Percentiles rank a stretch among this genome's conserved stretches.
phyloP scores from a whole-genome alignment of 1,284 basidiomycete genomes.

The Thecaphora frezii region DNA sequence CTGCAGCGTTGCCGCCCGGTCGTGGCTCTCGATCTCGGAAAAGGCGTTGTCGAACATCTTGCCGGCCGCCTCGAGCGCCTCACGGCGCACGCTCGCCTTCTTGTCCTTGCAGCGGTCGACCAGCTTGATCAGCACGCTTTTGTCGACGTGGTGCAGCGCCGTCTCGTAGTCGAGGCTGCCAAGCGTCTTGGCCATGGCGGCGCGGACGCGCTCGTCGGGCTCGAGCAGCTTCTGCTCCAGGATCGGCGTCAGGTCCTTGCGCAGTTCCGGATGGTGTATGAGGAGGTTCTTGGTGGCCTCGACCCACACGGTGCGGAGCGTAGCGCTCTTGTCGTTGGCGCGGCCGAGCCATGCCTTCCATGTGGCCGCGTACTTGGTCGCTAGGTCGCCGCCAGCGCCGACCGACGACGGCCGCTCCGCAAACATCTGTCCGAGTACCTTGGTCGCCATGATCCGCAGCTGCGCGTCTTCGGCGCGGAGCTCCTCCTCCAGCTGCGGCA shows the following conservation, averaged over 20 bases:
- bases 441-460: conserved; percentile 76
- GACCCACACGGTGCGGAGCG: conserved; percentile 77
- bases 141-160: conserved; percentile 76
- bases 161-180: conserved; percentile 87
- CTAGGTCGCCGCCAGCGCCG: conserved; percentile 64
- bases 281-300: conserved; percentile 65
- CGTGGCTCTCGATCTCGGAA: conserved; percentile 86
- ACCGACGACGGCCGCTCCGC: conserved; percentile 58
- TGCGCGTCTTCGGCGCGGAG: conserved; percentile 74
- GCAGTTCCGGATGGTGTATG: conserved; percentile 70
- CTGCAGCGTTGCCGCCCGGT: conserved; percentile 72
- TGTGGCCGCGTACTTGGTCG: conserved; percentile 75
- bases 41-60: conserved; percentile 80
- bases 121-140: conserved; percentile 68
- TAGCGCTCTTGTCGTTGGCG: conserved; percentile 73
- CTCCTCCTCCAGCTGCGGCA: conserved; percentile 91
- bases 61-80: conserved; percentile 77
- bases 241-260: conserved; percentile 60
- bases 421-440: conserved; percentile 87
- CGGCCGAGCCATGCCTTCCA: conserved; percentile 85
- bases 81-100: conserved; percentile 78
- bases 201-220: conserved; percentile 86
- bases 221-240: conserved; percentile 63
- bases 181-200: conserved; percentile 79
- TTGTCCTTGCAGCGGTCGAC: conserved; percentile 79